Evolutionary conservation across 306 rosid genomes (phyloP), one percentile per base, ranked within the genome.

Genomic region (Sicyos baderoa): DNA sequence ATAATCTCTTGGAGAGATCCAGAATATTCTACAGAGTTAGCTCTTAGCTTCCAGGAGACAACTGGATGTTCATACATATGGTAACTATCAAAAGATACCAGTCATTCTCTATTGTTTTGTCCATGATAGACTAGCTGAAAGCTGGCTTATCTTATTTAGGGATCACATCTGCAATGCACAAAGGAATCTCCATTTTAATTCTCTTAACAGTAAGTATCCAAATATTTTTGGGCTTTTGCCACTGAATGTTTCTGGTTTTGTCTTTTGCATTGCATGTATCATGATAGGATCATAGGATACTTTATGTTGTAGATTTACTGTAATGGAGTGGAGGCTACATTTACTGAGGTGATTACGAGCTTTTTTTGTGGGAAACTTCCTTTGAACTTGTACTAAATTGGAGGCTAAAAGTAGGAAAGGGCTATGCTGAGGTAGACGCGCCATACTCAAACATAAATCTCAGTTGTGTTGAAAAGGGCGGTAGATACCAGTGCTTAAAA

Each of bases 1-100:
- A 92, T 92, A 62, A 89, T 92, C 77, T 92, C 97, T 29, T 92
- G 97, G 97, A 92, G 93, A 78, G 97, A 92, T 78, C 91, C 90
- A 18, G 96, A 92, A 76, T 83, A 83, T 86, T 85, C 96, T 47
- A 84, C 96, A 9, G 97, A 92, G 70, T 73, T 92, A 80, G 97
- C 97, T 22, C 97, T 92, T 76, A 92, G 97, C 82, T 92, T 92
- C 77, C 97, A 92, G 78, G 97, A 92, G 86, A 70, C 87, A 52
- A 89, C 87, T 0, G 97, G 97, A 75, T 92, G 97, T 74, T 78
- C 88, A 65, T 89, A 86, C 81, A 86, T 92, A 75, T 92, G 97
- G 97, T 92, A 83, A 76, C 44, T 14, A 65, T 71, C 68, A 70
- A 57, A 29, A 54, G 45, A 68, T 73, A 25, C 19, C 9, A 10